Conservation (phyloP, 2,329 filamentous ascomycete species). For the Colletotrichum lentis region DNA sequence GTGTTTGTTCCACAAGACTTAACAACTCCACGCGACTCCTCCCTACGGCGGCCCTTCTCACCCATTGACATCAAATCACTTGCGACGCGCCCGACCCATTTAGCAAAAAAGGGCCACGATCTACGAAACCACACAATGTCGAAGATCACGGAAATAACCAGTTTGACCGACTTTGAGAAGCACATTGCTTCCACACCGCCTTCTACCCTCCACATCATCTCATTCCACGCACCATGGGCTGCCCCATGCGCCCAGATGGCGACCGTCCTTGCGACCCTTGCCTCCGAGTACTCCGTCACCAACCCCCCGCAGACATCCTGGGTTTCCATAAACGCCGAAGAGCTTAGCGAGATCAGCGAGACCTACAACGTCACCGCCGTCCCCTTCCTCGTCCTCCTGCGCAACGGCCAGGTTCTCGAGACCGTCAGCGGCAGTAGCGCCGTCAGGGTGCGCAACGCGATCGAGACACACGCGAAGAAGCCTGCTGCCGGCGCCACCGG, state of each 20-base stretch:
- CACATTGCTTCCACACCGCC: slow-evolving; percentile 72
- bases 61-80: slow-evolving; percentile 6
- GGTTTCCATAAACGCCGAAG: slow-evolving; percentile 92
- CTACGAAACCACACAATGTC: slow-evolving; percentile 65
- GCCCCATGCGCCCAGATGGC: slow-evolving; percentile 95
- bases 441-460: slow-evolving; percentile 80
- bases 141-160: slow-evolving; percentile 78
- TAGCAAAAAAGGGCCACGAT: slow-evolving; percentile 19
- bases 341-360: slow-evolving; percentile 90
- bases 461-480: slow-evolving; percentile 79
- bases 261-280: slow-evolving; percentile 83
- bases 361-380: slow-evolving; percentile 94
- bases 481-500: slow-evolving; percentile 50
- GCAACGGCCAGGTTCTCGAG: slow-evolving; percentile 78
- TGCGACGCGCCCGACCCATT: not conserved
- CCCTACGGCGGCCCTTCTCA: not conserved
- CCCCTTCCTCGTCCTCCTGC: slow-evolving; percentile 86
- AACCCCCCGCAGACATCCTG: slow-evolving; percentile 76
- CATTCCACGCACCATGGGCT: slow-evolving; percentile 97
- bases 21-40: slow-evolving; percentile 16
- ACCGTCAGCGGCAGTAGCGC: slow-evolving; percentile 91
- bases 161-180: slow-evolving; percentile 75
- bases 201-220: slow-evolving; percentile 80
- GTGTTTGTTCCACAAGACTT: slow-evolving; percentile 13
- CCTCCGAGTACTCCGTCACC: slow-evolving; percentile 80